phyloP scores from a whole-genome alignment of 257 asterid species.

The Capsicum pubescens region DNA sequence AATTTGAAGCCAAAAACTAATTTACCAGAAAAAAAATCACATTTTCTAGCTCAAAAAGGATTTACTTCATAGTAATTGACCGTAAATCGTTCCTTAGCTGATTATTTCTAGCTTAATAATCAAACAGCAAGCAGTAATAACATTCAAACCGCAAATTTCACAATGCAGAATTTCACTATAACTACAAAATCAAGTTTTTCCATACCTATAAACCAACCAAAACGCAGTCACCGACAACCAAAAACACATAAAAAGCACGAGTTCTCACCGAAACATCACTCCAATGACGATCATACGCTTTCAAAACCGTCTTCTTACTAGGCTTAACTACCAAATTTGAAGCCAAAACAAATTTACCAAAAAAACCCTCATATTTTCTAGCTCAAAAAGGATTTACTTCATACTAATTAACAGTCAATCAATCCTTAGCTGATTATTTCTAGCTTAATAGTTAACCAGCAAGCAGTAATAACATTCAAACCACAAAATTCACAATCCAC shows the following conservation, averaged over 20 bases:
- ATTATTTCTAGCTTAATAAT: not conserved
- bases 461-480: not conserved
- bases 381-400: no score
- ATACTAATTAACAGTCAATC: no score
- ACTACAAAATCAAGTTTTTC: not conserved
- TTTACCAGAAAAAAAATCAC: not conserved
- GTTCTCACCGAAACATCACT: no score
- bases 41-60: not conserved
- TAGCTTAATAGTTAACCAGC: not conserved
- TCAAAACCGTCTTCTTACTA: no score
- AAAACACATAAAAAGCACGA: no score
- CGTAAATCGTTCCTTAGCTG: not conserved
- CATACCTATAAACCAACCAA: no score
- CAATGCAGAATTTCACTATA: not conserved
- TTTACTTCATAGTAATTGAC: not conserved
- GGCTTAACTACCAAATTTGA: no score
- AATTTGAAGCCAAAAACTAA: constrained; percentile 30
- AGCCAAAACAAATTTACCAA: no score
- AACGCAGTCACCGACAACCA: no score
- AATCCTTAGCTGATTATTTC: not conserved
- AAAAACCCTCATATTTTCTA: no score
- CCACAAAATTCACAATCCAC: not conserved
- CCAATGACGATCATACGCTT: no score
- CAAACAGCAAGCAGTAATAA: not conserved
- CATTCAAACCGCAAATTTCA: not conserved